Evolutionary conservation across 2,329 filamentous ascomycete genomes (phyloP), one percentile per base, ranked within the genome.

Genomic region (Phyllosticta ampelicida): DNA sequence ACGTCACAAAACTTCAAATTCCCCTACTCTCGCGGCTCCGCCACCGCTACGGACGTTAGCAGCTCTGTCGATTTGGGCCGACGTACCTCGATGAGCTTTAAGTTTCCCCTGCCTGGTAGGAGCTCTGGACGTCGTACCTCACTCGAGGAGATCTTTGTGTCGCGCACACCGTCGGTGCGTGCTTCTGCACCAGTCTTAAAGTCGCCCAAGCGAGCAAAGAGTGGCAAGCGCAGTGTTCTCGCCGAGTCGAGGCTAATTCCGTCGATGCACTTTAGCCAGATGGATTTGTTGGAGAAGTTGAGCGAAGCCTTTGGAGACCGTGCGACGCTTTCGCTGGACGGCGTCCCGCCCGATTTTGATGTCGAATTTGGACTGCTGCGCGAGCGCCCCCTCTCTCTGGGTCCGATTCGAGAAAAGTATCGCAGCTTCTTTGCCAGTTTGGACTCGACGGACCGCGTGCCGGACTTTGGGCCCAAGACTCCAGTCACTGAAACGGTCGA

Each of bases 211-310:
- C 36, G 36, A 44, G 5, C 36, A 16, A 44, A 44, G 16, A 16
- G 29, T 11, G 9, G 26, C 13, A 60, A 53, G 49, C 26, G 28
- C 4, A 49, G 29, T 16, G 55, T 50, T 13, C 50, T 56, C 9
- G 50, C 30, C 5, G 59, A 74, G 50, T 69, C 68, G 48, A 68
- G 71, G 56, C 69, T 73, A 13, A 67, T 79, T 28, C 76, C 76
- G 13, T 76, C 74, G 8, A 68, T 79, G 60, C 73, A 77, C 60
- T 78, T 78, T 66, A 78, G 76, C 60, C 69, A 69, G 8, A 73
- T 74, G 63, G 71, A 78, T 61, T 64, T 78, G 51, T 69, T 77
- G 55, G 71, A 74, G 48, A 75, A 73, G 63, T 62, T 78, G 28
- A 74, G 75, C 29, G 73, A 76, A 48, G 75, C 71, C 18, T 63